Base-by-base conservation (phyloP, 1,139 yeast species). In the Pichia sp. region DNA sequence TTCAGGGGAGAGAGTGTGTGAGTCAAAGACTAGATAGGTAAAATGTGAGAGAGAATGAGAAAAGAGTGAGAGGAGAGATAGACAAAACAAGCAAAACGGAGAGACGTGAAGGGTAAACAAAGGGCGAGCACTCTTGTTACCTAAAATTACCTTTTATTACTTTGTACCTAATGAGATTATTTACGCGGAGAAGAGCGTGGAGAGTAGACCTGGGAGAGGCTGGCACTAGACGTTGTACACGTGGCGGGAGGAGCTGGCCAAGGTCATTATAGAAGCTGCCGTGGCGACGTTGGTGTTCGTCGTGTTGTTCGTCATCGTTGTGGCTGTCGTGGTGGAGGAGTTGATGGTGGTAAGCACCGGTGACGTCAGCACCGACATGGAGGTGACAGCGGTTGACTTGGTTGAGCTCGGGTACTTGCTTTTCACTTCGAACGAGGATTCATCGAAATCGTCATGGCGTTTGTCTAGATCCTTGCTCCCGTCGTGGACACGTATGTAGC, bases 191-290 rank as follows among this genome's bases (percentile, higher is more conserved):
- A 6, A 31, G 37, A 31, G n/a, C 6, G 45, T 5, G 8, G 23
- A 10, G 21, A 26, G 45, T 31, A 31, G 37, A 42, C n/a, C 16
- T 42, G 18, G 13, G 41, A 31, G 25, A 18, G 26, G 7, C 22
- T n/a, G 34, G 34, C 18, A 19, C 12, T 47, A 39, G 22, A 37
- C 30, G 8, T 16, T 18, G 21, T 44, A 34, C 5, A 47, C 62
- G 51, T 80, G 68, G 48, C 83, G 64, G 4, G 81, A 73, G 1
- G 79, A 74, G 52, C 80, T 74, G 2, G 84, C 83, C 55, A 79
- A 66, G 0, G 84, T 79, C 21, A 79, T 74, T 18, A 79, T 78
- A 4, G 79, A 73, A 52, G 80, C 82, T 49, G 80, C 76, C 57
- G 79, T 83, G 2, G 52, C 49, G 21, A 39, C 39, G 22, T 23